These are phyloP conservation scores for Obelidium mucronatum DNA, from an alignment of 192 early-diverging fungal species.

Conservation along the genomic window DNA sequence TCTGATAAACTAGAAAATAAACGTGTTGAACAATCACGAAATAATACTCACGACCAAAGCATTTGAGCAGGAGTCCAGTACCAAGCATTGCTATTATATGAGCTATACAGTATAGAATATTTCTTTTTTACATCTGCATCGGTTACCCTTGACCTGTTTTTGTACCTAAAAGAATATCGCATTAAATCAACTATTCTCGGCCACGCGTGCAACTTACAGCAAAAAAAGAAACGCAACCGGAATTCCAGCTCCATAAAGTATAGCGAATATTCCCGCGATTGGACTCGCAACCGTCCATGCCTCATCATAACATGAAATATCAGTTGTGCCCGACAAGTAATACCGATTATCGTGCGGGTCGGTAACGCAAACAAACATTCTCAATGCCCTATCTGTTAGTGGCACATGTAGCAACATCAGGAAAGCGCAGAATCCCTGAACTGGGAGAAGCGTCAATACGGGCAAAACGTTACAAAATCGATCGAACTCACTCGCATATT, in stretches of 20 bases:
- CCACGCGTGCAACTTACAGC: not conserved
- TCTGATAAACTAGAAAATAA: not conserved
- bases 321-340: conserved; percentile 23
- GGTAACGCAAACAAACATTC: conserved; percentile 9
- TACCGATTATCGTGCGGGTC: conserved; percentile 25
- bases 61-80: conserved; percentile 31
- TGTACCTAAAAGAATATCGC: not conserved
- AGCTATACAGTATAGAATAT: conserved; percentile 11
- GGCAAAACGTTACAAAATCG: too few species aligned
- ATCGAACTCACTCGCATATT: conserved; percentile 21
- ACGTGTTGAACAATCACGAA: not conserved
- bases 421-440: conserved; percentile 31
- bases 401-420: conserved; percentile 26
- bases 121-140: not conserved
- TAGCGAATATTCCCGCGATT: conserved; percentile 12
- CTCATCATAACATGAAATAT: conserved; percentile 20
- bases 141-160: not conserved
- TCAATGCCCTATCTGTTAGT: conserved; percentile 22
- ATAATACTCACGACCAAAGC: conserved; percentile 24
- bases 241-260: conserved; percentile 24
- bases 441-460: too few species aligned
- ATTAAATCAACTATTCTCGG: not conserved
- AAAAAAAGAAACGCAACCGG: conserved; percentile 1
- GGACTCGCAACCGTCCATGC: conserved; percentile 1
- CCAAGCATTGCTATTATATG: conserved; percentile 8